phyloP scores from a whole-genome alignment of 2,329 filamentous ascomycete species.

The Apiospora phragmitis region DNA sequence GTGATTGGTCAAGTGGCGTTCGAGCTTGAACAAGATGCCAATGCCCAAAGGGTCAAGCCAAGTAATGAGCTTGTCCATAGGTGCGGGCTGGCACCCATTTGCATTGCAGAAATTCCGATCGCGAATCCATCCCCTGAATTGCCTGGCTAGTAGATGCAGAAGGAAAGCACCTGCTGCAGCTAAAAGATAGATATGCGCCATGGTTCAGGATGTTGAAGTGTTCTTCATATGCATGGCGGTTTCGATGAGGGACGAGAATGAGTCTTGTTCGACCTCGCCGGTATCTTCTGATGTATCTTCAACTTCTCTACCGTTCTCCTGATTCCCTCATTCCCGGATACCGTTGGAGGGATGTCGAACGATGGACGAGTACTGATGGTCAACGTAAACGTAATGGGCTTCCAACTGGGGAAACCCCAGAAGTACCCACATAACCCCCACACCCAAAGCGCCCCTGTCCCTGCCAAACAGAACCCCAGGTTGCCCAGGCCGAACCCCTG shows the following conservation, averaged over 20 bases:
- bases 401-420: not conserved
- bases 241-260: not conserved
- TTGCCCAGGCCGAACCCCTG: not conserved
- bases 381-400: not conserved
- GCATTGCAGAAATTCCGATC: not conserved
- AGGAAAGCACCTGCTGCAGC: not conserved
- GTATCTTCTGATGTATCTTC: not conserved
- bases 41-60: constrained; percentile 24
- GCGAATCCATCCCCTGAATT: not conserved
- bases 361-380: no score
- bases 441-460: not conserved
- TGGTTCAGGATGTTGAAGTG: not conserved
- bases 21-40: constrained; percentile 25
- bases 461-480: not conserved
- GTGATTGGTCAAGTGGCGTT: constrained; percentile 17
- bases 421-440: not conserved
- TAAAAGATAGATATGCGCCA: not conserved
- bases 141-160: not conserved
- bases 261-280: not conserved
- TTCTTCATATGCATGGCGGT: not conserved
- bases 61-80: constrained; percentile 10
- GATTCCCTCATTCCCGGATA: not conserved
- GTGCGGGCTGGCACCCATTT: not conserved
- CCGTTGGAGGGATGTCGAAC: not conserved
- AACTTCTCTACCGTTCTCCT: not conserved